These are phyloP conservation scores for Venturia nashicola DNA, from an alignment of 2,329 filamentous ascomycete species.

Conservation along the genomic window DNA sequence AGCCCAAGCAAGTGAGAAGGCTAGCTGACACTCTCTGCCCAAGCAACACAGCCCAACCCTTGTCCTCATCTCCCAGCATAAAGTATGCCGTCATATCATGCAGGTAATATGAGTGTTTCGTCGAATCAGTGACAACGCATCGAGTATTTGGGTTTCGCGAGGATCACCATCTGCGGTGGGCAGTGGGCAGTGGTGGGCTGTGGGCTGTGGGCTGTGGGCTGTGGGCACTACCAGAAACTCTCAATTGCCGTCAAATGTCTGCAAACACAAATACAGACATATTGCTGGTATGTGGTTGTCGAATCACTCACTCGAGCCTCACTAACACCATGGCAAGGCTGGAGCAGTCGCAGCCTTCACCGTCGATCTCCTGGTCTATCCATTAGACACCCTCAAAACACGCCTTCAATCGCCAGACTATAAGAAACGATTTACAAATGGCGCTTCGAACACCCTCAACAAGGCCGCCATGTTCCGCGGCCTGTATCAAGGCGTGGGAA, in stretches of 20 bases:
- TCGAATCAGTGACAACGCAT: neutral
- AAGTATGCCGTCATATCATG: neutral
- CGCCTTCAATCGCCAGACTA: slow-evolving; percentile 71
- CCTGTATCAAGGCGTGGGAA: slow-evolving; percentile 78
- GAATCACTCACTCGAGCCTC: neutral
- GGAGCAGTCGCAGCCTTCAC: slow-evolving; percentile 77
- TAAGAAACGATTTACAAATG: slow-evolving; percentile 49
- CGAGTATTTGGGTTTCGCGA: neutral
- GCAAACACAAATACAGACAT: slow-evolving; percentile 41
- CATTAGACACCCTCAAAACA: slow-evolving; percentile 82
- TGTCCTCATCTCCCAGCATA: neutral
- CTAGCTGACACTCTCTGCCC: neutral
- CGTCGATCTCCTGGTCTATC: slow-evolving; percentile 76
- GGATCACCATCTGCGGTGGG: neutral
- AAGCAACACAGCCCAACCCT: neutral
- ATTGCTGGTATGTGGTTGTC: slow-evolving; percentile 36
- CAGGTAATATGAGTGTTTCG: neutral
- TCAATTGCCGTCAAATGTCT: neutral
- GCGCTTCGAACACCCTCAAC: slow-evolving; percentile 40
- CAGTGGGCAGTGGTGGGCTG: no score
- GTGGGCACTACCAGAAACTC: no score
- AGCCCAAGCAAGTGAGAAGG: neutral
- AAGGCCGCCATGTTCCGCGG: slow-evolving; percentile 52
- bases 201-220: no score
- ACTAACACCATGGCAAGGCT: slow-evolving; percentile 42